phyloP scores from a whole-genome alignment of 2,329 filamentous ascomycete species.

The Hypoxylon sp. region DNA sequence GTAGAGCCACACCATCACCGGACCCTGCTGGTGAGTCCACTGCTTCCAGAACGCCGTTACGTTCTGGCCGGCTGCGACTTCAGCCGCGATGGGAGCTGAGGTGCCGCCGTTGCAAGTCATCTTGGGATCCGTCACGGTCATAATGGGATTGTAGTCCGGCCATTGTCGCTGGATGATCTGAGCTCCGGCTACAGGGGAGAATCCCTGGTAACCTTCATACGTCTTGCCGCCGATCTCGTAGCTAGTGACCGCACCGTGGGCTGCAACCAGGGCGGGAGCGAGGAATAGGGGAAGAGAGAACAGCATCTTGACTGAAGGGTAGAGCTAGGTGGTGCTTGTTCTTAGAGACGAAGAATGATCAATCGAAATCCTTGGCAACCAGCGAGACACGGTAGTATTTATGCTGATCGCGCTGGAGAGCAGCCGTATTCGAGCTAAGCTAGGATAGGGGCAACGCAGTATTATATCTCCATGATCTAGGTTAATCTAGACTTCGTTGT shows the following conservation, averaged over 20 bases:
- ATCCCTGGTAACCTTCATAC: conserved; percentile 64
- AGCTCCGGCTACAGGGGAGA: conserved; percentile 63
- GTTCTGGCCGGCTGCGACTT: conserved; percentile 62
- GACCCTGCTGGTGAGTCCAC: conserved; percentile 72
- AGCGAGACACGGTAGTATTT: conserved; percentile 41
- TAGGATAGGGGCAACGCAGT: conserved; percentile 27
- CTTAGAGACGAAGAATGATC: conserved; percentile 19
- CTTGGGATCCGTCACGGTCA: conserved; percentile 62
- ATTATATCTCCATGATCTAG: conserved; percentile 33
- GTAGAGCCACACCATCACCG: conserved; percentile 71
- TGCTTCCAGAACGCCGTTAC: conserved; percentile 68
- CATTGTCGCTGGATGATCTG: conserved; percentile 71
- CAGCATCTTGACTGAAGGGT: conserved; percentile 46
- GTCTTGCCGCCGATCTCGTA: conserved; percentile 63
- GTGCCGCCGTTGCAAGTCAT: conserved; percentile 71
- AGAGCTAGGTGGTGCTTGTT: conserved; percentile 19
- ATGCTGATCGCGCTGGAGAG: conserved; percentile 42
- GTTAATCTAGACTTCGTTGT: conserved; percentile 20
- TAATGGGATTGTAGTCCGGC: conserved; percentile 70
- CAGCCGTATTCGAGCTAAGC: conserved; percentile 21
- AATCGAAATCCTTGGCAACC: conserved; percentile 36
- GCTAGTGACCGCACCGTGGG: conserved; percentile 60
- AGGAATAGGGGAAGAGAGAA: conserved; percentile 48
- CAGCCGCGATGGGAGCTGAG: conserved; percentile 61
- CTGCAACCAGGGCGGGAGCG: conserved; percentile 53